Percentiles rank a stretch among this genome's conserved stretches.
phyloP scores from a whole-genome alignment of 1,139 yeast species.

The Yamadazyma aaseri region DNA sequence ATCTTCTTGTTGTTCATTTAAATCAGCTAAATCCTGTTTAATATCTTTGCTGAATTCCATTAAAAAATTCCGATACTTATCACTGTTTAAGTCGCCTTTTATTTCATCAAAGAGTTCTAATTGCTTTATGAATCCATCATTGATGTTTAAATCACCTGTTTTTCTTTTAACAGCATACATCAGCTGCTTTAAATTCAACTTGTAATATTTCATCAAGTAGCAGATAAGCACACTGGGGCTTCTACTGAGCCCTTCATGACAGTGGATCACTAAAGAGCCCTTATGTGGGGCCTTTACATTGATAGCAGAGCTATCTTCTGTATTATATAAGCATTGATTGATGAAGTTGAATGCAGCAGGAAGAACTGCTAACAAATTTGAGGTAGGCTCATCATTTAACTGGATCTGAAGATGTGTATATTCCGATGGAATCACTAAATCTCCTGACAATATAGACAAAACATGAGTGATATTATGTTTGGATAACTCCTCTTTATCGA shows the following conservation, averaged over 20 bases:
- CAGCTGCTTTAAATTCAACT: constrained; percentile 59
- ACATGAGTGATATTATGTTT: constrained; percentile 61
- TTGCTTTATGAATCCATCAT: constrained; percentile 73
- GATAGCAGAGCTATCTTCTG: constrained; percentile 12
- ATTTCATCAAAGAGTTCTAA: constrained; percentile 53
- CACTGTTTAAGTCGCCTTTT: constrained; percentile 25
- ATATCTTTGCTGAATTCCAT: constrained; percentile 26
- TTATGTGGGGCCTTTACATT: constrained; percentile 28
- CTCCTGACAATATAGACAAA: constrained; percentile 65
- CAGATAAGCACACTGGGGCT: constrained; percentile 74
- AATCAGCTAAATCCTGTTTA: constrained; percentile 6
- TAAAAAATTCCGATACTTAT: constrained; percentile 27
- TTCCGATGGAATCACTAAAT: constrained; percentile 39
- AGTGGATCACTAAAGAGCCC: constrained; percentile 57
- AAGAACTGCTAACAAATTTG: constrained; percentile 64
- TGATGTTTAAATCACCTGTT: constrained; percentile 45
- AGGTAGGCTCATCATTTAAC: constrained; percentile 63
- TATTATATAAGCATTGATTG: constrained; percentile 52
- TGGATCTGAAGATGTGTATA: constrained; percentile 55
- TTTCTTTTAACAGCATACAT: constrained; percentile 69
- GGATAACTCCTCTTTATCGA: constrained; percentile 43
- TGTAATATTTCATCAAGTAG: constrained; percentile 73
- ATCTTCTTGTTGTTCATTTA: constrained; percentile 15
- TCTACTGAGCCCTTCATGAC: constrained; percentile 88
- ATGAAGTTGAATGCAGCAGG: constrained; percentile 64